Evolutionary conservation across 192 early-diverging fungal species (phyloP).

Genomic region (Chytriomyces hyalinus): DNA sequence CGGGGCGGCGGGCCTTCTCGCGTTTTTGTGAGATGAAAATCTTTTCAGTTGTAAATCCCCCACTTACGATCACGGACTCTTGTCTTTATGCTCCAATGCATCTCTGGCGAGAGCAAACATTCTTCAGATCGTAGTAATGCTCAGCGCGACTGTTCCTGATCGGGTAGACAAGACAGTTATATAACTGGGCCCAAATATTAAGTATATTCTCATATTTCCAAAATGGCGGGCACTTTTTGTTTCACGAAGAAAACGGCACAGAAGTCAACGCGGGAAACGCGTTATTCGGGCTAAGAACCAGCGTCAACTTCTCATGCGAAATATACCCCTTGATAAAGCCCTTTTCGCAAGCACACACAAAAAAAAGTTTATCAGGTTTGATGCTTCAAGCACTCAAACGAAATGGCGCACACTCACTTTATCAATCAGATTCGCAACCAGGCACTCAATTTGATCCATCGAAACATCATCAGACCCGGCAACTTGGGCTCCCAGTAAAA

Average conservation of each 20-base stretch:
- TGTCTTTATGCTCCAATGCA: neutral
- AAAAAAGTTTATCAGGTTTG: neutral
- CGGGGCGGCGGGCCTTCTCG: too few species aligned
- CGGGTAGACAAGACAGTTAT: too few species aligned
- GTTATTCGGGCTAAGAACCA: conserved; percentile 31
- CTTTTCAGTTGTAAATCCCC: neutral
- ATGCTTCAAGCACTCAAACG: neutral
- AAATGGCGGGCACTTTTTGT: neutral
- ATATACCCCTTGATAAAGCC: conserved; percentile 37
- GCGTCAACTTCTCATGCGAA: conserved; percentile 31
- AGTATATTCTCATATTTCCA: too few species aligned
- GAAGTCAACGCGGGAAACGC: conserved; percentile 27
- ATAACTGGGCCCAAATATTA: too few species aligned
- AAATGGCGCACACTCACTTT: conserved; percentile 58
- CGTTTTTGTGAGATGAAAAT: neutral
- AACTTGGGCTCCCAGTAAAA: conserved; percentile 70
- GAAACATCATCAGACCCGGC: conserved; percentile 58
- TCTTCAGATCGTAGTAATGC: too few species aligned
- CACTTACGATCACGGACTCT: neutral
- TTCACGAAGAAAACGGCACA: conserved; percentile 12
- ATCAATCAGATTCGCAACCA: conserved; percentile 87
- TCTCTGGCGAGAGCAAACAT: neutral
- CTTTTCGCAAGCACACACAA: neutral
- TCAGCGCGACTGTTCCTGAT: too few species aligned
- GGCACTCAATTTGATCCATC: conserved; percentile 80